Evolutionary conservation across 2,329 filamentous ascomycete genomes (phyloP).

Genomic region (Sporothrix brasiliensis): DNA sequence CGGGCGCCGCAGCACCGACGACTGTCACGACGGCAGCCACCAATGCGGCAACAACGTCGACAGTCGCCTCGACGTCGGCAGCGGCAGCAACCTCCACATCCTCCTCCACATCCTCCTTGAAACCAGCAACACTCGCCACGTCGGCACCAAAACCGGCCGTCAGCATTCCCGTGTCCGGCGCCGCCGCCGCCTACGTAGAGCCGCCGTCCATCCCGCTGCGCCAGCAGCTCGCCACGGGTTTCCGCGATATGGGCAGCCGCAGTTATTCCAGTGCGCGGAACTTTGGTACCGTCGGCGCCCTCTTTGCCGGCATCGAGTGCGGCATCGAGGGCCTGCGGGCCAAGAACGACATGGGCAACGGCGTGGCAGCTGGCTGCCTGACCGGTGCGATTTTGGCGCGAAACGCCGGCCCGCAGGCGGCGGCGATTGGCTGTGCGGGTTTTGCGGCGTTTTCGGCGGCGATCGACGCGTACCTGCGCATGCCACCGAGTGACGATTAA

Average conservation of each 20-base stretch:
- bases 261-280: conserved; percentile 87
- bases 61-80: conserved; percentile 13
- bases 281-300: conserved; percentile 88
- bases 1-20: conserved; percentile 15
- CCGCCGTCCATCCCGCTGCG: conserved; percentile 71
- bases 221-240: conserved; percentile 80
- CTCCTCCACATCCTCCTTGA: background rate
- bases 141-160: conserved; percentile 39
- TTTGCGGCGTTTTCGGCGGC: conserved; percentile 92
- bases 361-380: conserved; percentile 82
- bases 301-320: conserved; percentile 93
- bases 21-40: conserved; percentile 14
- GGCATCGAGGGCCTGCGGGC: conserved; percentile 89
- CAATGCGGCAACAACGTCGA: conserved; percentile 17
- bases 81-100: conserved; percentile 14
- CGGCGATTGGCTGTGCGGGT: conserved; percentile 82
- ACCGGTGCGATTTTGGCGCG: conserved; percentile 87
- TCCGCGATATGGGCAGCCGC: conserved; percentile 91
- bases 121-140: conserved; percentile 1
- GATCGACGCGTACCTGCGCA: conserved; percentile 89
- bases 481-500: conserved; percentile 64
- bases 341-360: conserved; percentile 91
- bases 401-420: conserved; percentile 86
- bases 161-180: conserved; percentile 36
- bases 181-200: conserved; percentile 40